Evolutionary conservation across 1,284 basidiomycete genomes (phyloP), one percentile per base, ranked within the genome.

Genomic region (Grifola frondosa): DNA sequence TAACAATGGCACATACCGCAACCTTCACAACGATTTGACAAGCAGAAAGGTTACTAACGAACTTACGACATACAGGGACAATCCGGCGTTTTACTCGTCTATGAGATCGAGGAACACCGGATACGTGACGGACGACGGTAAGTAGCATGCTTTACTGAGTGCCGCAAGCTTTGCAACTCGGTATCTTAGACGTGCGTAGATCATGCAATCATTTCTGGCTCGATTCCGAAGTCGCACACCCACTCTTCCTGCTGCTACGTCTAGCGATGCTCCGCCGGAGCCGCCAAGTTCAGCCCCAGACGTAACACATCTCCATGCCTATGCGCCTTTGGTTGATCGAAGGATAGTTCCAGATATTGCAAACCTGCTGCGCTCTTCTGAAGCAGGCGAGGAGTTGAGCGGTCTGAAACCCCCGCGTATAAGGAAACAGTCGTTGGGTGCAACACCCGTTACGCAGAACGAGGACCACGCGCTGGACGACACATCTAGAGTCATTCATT

Each of bases 121-220:
- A n/a, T n/a, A n/a, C n/a, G n/a, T n/a, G n/a, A n/a, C n/a, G n/a
- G n/a, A 28, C 19, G 19, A n/a, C 19, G 6, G 6, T 17, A 31
- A n/a, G 13, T n/a, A 31, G 30, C 19, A 31, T n/a, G 30, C 19
- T 31, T 6, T 7, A 8, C 8, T n/a, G 8, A 6, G 13, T 20
- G 22, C 10, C 10, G 15, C 12, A 22, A 15, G n/a, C 23, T 16
- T 9, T 28, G 13, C 25, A 7, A 15, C 17, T 37, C 30, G n/a
- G 19, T 15, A 23, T 24, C 19, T 25, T 5, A 39, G 17, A 15
- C 10, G n/a, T 39, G 29, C 7, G 13, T 28, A 28, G 21, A 30
- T 13, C 20, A 67, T 74, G 62, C 56, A 59, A 22, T 66, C 68
- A 12, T 50, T 73, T 19, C 48, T 73, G 28, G 55, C 63, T 16